Evolutionary conservation across 148 eudicot species (phyloP), one percentile per base, ranked within the genome.

Genomic region (Dysphania ambrosioides): DNA sequence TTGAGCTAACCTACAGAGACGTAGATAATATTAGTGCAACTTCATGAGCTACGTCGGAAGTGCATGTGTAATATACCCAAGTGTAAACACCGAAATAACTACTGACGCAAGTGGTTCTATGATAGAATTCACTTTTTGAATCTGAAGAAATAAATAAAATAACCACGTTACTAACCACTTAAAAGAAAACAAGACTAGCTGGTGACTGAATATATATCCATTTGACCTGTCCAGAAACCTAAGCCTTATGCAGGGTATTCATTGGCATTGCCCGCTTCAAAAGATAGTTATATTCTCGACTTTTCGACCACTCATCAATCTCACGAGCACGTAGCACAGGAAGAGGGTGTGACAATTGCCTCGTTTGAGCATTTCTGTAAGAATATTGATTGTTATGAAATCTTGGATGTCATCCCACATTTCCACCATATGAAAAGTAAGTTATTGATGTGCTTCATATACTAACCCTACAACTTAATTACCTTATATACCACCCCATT

Each of bases 281-380:
- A 84, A 95, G 90, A 76, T 75, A 73, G 70, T 61, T 86, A 61
- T 90, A 95, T 72, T 92, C 98, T 82, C 27, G 80, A 81, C 97
- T 87, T 84, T 88, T 95, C 40, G 98, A 95, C 98, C 98, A 95
- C 68, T 88, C 89, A 82, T 95, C 98, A 79, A 95, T 87, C 83
- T 95, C 98, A 58, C 97, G 96, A 60, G 98, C 98, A 74, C 98
- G 90, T 66, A 95, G 78, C 70, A 95, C 97, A 2, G 98, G 98
- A 84, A 95, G 96, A 60, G 98, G 98, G 83, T 95, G 98, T 12
- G 98, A 92, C 66, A 95, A 92, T 82, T 95, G 97, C 83, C 91
- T 87, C 51, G 98, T 95, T 85, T 92, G 98, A 76, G 98, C 97
- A 85, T 95, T 95, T 77, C 98, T 95, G 82, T 21, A 29, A 27